These are phyloP conservation scores for Penicillium sp. DNA, from an alignment of 2,329 filamentous ascomycete species.

Conservation along the genomic window DNA sequence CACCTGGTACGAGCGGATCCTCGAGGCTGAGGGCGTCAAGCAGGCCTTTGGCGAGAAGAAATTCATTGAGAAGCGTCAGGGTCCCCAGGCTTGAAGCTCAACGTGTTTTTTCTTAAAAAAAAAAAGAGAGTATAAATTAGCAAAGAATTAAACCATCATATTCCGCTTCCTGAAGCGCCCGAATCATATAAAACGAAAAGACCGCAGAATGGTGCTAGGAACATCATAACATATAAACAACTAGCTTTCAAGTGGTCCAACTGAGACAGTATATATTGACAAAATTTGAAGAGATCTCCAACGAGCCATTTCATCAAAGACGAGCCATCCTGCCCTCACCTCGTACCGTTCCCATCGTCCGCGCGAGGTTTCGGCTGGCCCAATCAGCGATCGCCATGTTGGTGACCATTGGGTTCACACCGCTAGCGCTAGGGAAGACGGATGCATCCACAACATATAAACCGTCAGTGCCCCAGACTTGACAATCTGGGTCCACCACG, in stretches of 20 bases:
- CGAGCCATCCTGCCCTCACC: constrained; percentile 23
- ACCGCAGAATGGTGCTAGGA: neutral
- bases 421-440: constrained; percentile 52
- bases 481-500: constrained; percentile 47
- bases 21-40: constrained; percentile 27
- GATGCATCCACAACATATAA: constrained; percentile 53
- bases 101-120: no score
- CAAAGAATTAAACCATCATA: neutral
- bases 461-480: constrained; percentile 49
- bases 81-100: neutral
- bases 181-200: neutral
- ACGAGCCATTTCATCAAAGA: constrained; percentile 17
- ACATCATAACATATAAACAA: neutral
- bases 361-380: constrained; percentile 44
- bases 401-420: constrained; percentile 55
- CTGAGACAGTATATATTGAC: neutral
- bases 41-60: constrained; percentile 30
- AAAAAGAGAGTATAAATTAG: no score
- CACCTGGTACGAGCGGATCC: constrained; percentile 27
- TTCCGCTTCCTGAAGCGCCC: neutral
- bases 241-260: neutral
- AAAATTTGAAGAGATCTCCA: neutral
- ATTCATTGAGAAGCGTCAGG: constrained; percentile 27
- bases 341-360: constrained; percentile 25
- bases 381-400: constrained; percentile 53